Evolutionary conservation across 371 early-diverging fungal genomes (phyloP), one percentile per base, ranked within the genome.

Genomic region (Mucor circinelloides): DNA sequence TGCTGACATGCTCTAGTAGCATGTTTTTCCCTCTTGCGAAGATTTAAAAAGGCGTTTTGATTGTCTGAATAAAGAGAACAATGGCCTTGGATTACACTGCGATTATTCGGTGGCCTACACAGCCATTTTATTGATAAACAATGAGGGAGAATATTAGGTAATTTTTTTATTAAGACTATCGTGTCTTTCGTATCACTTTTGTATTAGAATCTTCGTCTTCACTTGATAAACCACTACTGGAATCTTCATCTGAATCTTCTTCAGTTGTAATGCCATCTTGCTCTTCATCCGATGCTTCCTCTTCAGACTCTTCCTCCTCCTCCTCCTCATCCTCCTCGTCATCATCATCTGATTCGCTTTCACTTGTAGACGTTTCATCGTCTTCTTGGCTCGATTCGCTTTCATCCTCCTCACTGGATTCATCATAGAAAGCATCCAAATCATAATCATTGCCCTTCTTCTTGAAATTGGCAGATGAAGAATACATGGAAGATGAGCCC

Each of bases 351-450:
- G 58, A 36, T 28, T 74, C 80, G 30, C 44, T 48, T 36, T 67
- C 70, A 3, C 66, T 70, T 42, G 63, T 64, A 17, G 55, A 31
- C 25, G 69, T 32, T 0, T 19, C 55, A 0, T 68, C 67, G 17
- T 73, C 75, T 52, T 66, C 67, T 23, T 30, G 67, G 67, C 19
- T 13, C 6, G 40, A 63, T 23, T 54, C n/a, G 2, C 52, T 58
- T 1, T 77, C 85, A 52, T 75, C 78, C 64, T 70, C 78, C 10
- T 74, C 73, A 12, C 60, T 71, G 0, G 73, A 67, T 31, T 80
- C 81, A 55, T 89, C 80, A 55, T 88, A 83, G 40, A 89, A 89
- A 2, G 86, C 87, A 54, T 89, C 88, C 57, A 87, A 65, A 64
- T 89, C 87, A 50, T 89, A 89, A 15, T 81, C 80, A 30, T 79